phyloP scores from a whole-genome alignment of 345 rosid genomes.

The Lepidium didymum region DNA sequence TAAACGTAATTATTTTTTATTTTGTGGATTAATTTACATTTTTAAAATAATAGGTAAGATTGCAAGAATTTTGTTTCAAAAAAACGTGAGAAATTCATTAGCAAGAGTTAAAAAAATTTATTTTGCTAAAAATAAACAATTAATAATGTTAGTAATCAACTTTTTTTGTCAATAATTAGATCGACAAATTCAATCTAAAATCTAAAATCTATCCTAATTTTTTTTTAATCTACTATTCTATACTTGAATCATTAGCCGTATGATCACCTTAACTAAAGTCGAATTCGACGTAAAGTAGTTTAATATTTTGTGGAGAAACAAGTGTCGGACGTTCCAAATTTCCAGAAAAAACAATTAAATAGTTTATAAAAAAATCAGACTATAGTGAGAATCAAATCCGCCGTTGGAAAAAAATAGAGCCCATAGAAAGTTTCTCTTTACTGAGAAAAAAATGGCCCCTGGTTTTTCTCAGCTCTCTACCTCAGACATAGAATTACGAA shows the following conservation, averaged over 20 bases:
- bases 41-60: too few species aligned
- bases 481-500: neutral
- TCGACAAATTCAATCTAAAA: too few species aligned
- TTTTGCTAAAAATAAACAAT: neutral
- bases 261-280: too few species aligned
- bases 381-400: neutral
- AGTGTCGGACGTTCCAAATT: neutral
- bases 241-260: too few species aligned
- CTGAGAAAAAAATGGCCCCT: neutral
- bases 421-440: neutral
- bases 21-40: too few species aligned
- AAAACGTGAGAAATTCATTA: too few species aligned
- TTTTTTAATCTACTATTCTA: too few species aligned
- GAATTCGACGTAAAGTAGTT: neutral
- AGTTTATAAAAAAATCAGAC: neutral
- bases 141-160: neutral
- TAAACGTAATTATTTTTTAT: too few species aligned
- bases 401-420: neutral
- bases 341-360: neutral
- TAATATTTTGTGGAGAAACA: neutral
- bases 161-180: too few species aligned
- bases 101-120: too few species aligned
- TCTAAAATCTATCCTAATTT: too few species aligned
- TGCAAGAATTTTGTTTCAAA: too few species aligned
- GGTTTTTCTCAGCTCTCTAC: neutral